Evolutionary conservation across 192 early-diverging fungal species (phyloP).

Genomic region (Gamsiella multidivaricata): DNA sequence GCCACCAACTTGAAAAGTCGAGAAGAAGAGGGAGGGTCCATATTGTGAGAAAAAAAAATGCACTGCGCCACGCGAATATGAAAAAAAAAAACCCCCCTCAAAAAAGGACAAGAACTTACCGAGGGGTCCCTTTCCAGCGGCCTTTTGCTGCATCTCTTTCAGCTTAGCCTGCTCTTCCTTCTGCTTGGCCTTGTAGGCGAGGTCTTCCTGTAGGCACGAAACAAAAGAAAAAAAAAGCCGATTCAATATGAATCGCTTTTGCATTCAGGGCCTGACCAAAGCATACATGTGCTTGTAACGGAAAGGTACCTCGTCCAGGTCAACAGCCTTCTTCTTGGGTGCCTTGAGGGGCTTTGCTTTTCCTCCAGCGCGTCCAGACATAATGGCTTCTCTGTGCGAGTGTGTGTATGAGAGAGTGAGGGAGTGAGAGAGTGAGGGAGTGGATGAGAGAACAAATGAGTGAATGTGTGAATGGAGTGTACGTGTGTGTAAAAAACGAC

Average conservation of each 20-base stretch:
- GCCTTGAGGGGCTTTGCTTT: constrained; percentile 91
- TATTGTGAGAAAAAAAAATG: too few species aligned
- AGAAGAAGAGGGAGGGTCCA: too few species aligned
- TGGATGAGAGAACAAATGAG: background rate
- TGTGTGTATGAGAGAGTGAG: background rate
- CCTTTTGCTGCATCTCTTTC: constrained; percentile 78
- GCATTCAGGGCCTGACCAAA: too few species aligned
- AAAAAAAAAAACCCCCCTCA: background rate
- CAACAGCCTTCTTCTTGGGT: constrained; percentile 74
- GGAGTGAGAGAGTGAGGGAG: background rate
- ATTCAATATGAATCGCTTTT: too few species aligned
- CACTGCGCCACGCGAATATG: background rate
- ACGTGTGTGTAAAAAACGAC: too few species aligned
- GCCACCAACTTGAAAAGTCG: constrained; percentile 66
- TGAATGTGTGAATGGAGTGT: background rate
- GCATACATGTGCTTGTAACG: background rate
- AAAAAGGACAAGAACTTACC: too few species aligned
- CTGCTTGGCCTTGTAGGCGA: constrained; percentile 82
- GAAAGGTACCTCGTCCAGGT: constrained; percentile 71
- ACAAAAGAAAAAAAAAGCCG: too few species aligned
- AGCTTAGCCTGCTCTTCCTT: constrained; percentile 81
- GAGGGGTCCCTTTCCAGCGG: constrained; percentile 71
- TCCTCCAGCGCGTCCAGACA: constrained; percentile 69
- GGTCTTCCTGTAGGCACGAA: constrained; percentile 72
- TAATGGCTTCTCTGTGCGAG: background rate